Conservation (phyloP, 495 filamentous ascomycete species). For the Glonium stellatum region DNA sequence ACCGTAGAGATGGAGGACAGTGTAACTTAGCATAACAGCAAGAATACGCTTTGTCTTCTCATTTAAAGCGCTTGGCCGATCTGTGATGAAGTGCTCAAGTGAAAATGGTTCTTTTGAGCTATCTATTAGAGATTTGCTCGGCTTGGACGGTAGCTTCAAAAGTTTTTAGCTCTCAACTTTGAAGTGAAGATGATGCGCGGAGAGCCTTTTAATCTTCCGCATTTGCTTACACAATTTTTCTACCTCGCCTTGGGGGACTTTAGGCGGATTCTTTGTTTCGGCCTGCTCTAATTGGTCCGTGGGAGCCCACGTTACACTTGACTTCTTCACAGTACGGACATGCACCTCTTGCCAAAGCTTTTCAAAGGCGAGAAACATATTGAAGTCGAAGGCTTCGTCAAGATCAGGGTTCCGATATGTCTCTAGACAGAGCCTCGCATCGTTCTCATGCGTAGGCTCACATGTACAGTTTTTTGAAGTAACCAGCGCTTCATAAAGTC, state of each 20-base stretch:
- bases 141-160: neutral
- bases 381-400: neutral
- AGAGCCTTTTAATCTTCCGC: neutral
- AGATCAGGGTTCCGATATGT: neutral
- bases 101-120: neutral
- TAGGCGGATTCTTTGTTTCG: neutral
- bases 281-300: neutral
- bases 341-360: neutral
- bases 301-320: neutral
- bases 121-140: neutral
- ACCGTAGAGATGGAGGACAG: neutral
- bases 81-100: neutral
- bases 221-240: neutral
- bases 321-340: neutral
- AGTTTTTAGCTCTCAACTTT: neutral
- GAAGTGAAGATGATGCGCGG: neutral
- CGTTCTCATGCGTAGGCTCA: neutral
- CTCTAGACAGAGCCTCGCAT: neutral
- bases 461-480: neutral
- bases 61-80: neutral
- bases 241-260: neutral
- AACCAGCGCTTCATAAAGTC: neutral
- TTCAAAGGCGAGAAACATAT: neutral
- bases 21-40: neutral
- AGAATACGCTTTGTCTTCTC: neutral